Evolutionary conservation across 2,329 filamentous ascomycete species (phyloP), one percentile per base, ranked within the genome.

Genomic region (Arthrobotrys musiformis): DNA sequence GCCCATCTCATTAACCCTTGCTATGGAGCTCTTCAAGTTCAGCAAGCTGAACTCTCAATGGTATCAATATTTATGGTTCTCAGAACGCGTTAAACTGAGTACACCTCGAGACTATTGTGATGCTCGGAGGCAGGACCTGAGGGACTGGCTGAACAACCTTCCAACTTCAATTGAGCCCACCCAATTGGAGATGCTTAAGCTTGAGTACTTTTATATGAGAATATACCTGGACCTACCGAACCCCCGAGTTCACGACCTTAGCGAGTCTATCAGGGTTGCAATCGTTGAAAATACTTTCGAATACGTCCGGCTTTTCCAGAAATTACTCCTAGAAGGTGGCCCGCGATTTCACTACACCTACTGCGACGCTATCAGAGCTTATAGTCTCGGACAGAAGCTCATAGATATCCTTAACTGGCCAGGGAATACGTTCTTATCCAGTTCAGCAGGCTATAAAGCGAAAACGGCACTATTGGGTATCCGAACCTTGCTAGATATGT

Each of bases 131-230:
- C 86, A 90, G 54, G 88, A 91, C 42, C 93, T 93, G 90, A 89
- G 87, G 66, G 88, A 90, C 81, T 98, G 94, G 94, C 91, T 90
- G 75, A 89, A 93, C 37, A 88, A 88, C n/a, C 87, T 97, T 11
- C 92, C 93, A 0, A 84, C 86, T 40, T 88, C 87, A 1, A 87
- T 92, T 0, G 87, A 91, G 0, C 85, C 87, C 0, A 87, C 88
- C 26, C 90, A 94, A 79, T 88, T 90, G 42, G 88, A 91, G 56
- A 89, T 94, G 79, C 96, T 97, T 81, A 91, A 95, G 79, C 88
- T 97, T 15, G 95, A 99, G 82, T 84, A 96, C 46, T 88, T 94
- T 54, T 98, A 97, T 85, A 96, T 93, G 81, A 95, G 93, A 80
- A 91, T 97, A 24, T 93, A 97, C 82, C 46, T 78, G 7, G 67